Evolutionary conservation across 176 grass and related monocot genomes (phyloP).

Genomic region (barley (Hordeum vulgare)): MorexV3_pseudomolecules_assembly NC_058519.1:96094773-96095272

Average conservation of each 20-base stretch:
- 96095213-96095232: slow-evolving; percentile 22
- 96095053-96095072: slow-evolving; percentile 57
- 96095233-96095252: background rate
- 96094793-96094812: too few species aligned
- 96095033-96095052: slow-evolving; percentile 65
- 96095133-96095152: slow-evolving; percentile 89
- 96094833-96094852: too few species aligned
- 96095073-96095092: slow-evolving; percentile 38
- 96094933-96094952: slow-evolving; percentile 62
- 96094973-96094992: slow-evolving; percentile 81
- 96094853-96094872: too few species aligned
- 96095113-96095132: slow-evolving; percentile 63
- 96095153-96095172: slow-evolving; percentile 46
- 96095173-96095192: slow-evolving; percentile 38
- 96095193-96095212: slow-evolving; percentile 71
- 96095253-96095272: background rate
- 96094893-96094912: background rate
- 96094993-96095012: slow-evolving; percentile 80
- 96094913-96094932: slow-evolving; percentile 51
- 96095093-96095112: slow-evolving; percentile 74
- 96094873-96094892: background rate
- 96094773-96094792: too few species aligned
- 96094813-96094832: too few species aligned
- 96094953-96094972: slow-evolving; percentile 73
- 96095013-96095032: slow-evolving; percentile 90